Percentiles rank a stretch among this genome's conserved stretches.
Conservation (phyloP, 148 eudicot species). For the Cornus suecica region DNA sequence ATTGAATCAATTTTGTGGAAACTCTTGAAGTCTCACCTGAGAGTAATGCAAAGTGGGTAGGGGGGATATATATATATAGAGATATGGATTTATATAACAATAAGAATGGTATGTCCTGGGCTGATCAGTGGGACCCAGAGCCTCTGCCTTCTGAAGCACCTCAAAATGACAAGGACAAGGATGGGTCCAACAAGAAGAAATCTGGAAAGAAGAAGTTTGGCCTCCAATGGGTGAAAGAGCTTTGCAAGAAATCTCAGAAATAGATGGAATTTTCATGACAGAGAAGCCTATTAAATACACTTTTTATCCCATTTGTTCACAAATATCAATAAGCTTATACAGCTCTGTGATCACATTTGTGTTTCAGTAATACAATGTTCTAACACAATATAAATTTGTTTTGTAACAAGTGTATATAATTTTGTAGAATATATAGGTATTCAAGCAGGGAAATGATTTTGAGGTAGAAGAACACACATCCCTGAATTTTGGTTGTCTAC, state of each 20-base stretch:
- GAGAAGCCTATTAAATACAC: not conserved
- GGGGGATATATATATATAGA: constrained; percentile 10
- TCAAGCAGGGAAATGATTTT: too few species aligned
- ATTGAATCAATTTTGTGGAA: not conserved
- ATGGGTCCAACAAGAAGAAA: constrained; percentile 29
- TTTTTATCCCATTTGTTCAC: too few species aligned
- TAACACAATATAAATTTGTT: not conserved
- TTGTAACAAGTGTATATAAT: too few species aligned
- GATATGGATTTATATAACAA: constrained; percentile 44
- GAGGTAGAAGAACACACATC: too few species aligned
- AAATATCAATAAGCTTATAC: not conserved
- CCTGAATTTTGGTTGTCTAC: not conserved
- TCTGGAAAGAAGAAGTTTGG: constrained; percentile 38
- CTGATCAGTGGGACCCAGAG: constrained; percentile 87
- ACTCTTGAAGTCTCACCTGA: not conserved
- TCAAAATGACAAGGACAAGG: constrained; percentile 35
- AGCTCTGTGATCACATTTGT: not conserved
- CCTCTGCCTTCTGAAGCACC: constrained; percentile 31
- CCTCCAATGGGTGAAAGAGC: constrained; percentile 44
- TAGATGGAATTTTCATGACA: not conserved
- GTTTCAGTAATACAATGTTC: not conserved
- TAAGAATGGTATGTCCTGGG: constrained; percentile 65
- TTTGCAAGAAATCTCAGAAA: constrained; percentile 54
- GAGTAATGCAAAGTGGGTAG: not conserved
- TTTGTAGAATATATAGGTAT: too few species aligned